A percentile compares a stretch with the other conserved stretches of the same genome.
Evolutionary conservation across 805 yeast species (phyloP).

Genomic region (Helenozyma baotianmanensis): DNA sequence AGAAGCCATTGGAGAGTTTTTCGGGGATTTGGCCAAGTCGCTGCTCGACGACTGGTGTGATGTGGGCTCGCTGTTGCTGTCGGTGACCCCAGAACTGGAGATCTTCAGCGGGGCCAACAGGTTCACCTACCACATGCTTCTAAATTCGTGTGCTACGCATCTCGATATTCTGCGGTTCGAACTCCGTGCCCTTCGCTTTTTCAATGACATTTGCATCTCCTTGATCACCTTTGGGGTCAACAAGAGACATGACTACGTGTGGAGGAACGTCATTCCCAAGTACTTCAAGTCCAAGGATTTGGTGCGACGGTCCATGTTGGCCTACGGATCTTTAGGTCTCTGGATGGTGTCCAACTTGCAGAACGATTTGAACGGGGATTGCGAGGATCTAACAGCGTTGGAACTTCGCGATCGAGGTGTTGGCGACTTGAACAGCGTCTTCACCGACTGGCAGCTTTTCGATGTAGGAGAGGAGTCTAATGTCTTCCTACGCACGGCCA

Average conservation of each 20-base stretch:
- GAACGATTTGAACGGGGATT: conserved; percentile 2
- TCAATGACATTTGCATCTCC: conserved; percentile 24
- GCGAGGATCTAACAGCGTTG: background rate
- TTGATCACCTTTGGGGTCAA: conserved; percentile 23
- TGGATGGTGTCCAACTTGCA: conserved; percentile 20
- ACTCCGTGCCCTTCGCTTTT: conserved; percentile 23
- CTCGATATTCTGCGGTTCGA: conserved; percentile 20
- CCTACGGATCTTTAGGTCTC: conserved; percentile 22
- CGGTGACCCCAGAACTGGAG: too few species aligned
- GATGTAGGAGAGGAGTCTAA: conserved; percentile 5
- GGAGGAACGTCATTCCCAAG: conserved; percentile 23
- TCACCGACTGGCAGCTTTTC: conserved; percentile 7
- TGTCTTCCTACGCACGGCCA: conserved; percentile 18
- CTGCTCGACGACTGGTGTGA: too few species aligned
- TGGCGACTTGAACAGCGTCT: background rate
- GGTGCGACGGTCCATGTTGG: conserved; percentile 22
- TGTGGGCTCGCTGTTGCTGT: too few species aligned
- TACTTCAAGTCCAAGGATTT: conserved; percentile 20
- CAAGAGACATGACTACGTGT: conserved; percentile 17
- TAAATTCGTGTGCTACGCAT: conserved; percentile 15
- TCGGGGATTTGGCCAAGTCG: too few species aligned
- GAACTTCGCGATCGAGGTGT: background rate
- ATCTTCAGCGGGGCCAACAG: too few species aligned
- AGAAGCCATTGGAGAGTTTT: too few species aligned
- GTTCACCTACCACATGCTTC: background rate